These are phyloP conservation scores for Lasiosphaeria hispida DNA, from an alignment of 495 filamentous ascomycete genomes.

Conservation along the genomic window DNA sequence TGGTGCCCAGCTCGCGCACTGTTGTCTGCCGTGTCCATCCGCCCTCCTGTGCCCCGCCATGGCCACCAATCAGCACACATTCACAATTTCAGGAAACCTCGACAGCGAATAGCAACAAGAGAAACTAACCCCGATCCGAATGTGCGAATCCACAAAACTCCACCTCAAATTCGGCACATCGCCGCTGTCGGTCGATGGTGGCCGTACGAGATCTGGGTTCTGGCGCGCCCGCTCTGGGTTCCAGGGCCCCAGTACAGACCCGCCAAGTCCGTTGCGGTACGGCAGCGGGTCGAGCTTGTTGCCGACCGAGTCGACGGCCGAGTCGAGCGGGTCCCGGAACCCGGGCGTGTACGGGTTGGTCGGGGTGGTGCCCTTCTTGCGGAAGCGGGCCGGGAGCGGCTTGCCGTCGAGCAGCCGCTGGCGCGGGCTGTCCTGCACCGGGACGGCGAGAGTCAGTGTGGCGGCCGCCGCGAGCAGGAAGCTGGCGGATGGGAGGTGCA, in stretches of 20 bases:
- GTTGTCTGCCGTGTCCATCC: constrained; percentile 70
- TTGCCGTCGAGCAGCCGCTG: constrained; percentile 49
- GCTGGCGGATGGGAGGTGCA: constrained; percentile 31
- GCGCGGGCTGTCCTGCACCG: constrained; percentile 50
- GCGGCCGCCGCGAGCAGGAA: constrained; percentile 33
- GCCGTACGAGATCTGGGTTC: constrained; percentile 62
- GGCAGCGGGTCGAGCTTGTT: constrained; percentile 59
- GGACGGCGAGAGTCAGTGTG: constrained; percentile 34
- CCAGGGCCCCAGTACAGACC: constrained; percentile 61
- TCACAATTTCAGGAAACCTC: too few relatives aligned
- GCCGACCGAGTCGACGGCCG: constrained; percentile 55
- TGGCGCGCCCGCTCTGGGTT: constrained; percentile 61
- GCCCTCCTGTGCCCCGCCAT: constrained; percentile 47
- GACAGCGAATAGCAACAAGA: background rate
- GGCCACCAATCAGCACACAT: background rate
- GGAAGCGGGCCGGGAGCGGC: constrained; percentile 42
- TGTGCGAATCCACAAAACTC: constrained; percentile 67
- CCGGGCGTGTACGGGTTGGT: constrained; percentile 43
- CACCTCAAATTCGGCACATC: constrained; percentile 62
- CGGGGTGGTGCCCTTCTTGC: constrained; percentile 15
- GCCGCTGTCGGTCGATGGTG: constrained; percentile 64
- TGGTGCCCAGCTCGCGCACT: constrained; percentile 56
- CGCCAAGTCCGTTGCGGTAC: constrained; percentile 62
- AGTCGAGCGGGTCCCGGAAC: constrained; percentile 44
- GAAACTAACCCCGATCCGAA: constrained; percentile 56